Evolutionary conservation across 23 red algal species (phyloP), one percentile per base, ranked within the genome.

Genomic region (Pyropia yezoensis): DNA sequence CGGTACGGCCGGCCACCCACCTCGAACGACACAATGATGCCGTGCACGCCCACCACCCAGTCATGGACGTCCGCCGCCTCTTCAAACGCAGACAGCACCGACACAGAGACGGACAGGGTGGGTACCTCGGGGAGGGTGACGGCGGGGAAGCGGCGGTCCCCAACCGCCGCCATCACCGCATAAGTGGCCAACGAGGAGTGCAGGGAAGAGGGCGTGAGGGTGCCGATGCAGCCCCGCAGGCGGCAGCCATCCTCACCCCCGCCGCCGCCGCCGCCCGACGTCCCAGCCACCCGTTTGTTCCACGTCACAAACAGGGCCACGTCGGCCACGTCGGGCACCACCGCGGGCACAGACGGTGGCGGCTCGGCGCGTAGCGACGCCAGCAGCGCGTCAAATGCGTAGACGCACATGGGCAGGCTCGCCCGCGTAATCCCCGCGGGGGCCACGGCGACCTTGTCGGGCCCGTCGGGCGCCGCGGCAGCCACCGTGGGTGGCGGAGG

Each of bases 211-310:
- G 82, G 90, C 1, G 76, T 56, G 21, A 95, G 70, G 14, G 90
- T 95, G 32, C 90, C 90, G n/a, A 95, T 88, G 69, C 90, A 95
- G 9, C 90, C 90, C 54, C 90, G 77, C 15, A 95, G 34, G 39
- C 71, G 71, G n/a, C 75, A 76, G 33, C 67, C 56, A 24, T 30
- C 60, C 32, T 59, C 54, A 32, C 65, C 52, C 24, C 66, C 79
- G 22, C 39, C 39, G 39, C 39, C 39, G 39, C 39, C 3, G 39
- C 39, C 39, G 39, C 39, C 39, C 39, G 39, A 47, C 39, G 39
- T 1, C 4, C 4, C 39, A 3, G 39, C 39, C 11, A 47, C 39
- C 39, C 39, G 39, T 13, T 47, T 47, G 39, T 47, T 47, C 39
- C 39, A 47, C 39, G 39, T 47, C 11, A 47, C 39, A 47, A 47